Base-by-base conservation (phyloP, 805 yeast species). In the Suhomyces tanzawaensis region DNA sequence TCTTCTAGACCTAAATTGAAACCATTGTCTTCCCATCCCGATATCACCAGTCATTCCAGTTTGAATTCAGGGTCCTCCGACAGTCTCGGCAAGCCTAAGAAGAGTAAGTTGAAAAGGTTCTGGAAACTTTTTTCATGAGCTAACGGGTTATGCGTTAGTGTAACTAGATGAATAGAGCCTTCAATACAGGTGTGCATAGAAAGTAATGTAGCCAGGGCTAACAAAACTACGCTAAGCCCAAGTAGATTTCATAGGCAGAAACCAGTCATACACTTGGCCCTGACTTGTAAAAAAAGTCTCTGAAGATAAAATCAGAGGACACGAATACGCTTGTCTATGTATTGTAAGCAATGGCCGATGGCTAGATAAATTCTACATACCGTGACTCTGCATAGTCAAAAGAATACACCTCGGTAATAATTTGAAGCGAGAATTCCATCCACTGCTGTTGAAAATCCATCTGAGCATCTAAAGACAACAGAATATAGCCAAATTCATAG, bases 1-100 rank as follows among this genome's bases (percentile, higher is more conserved):
- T 19, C 36, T 19, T 18, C 16, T 15, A 40, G 61, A 18, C 64
- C 66, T 7, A 41, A 44, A 13, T 46, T 69, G 29, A 66, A 58
- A 45, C 70, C 72, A 1, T 44, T 55, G 14, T 62, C 60, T 41
- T 65, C 72, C 12, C 71, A 66, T 37, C 74, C 73, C 3, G 70
- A 63, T 36, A 49, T 64, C 25, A 37, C 26, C 26, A 24, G 27
- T 24, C 6, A 8, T 5, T 14, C 41, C 11, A 16, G 8, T 11
- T 32, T 40, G 32, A 30, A 35, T n/a, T 24, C 32, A 4, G 16
- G 15, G 4, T 15, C 34, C 7, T 21, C 28, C 4, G 26, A 32
- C 11, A 41, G 37, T 4, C 13, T 11, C 12, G 18, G 9, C 23
- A 46, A 45, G 37, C 34, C 46, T 40, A 53, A 54, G 42, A 58